Evolutionary conservation across 768 basidiomycete genomes (phyloP).

Genomic region (Solioccasus polychromus): DNA sequence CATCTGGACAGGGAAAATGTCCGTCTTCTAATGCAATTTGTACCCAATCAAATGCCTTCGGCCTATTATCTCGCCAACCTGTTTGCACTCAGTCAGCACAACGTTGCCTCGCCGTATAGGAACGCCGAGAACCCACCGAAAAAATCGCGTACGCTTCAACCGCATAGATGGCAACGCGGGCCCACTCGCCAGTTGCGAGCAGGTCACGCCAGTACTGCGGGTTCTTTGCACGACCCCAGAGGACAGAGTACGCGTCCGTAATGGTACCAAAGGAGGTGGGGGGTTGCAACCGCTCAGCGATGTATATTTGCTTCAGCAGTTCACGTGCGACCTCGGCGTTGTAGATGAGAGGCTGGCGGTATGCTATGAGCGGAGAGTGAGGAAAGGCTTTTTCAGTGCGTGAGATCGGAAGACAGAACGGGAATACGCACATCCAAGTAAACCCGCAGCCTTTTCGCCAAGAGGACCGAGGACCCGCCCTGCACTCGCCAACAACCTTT

Average conservation of each 20-base stretch:
- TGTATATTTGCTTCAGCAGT: slow-evolving; percentile 70
- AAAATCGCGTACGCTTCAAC: slow-evolving; percentile 89
- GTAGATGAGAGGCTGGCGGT: slow-evolving; percentile 75
- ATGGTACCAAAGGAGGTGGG: slow-evolving; percentile 57
- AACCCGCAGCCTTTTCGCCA: slow-evolving; percentile 51
- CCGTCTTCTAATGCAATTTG: slow-evolving; percentile 53
- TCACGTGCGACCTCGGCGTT: slow-evolving; percentile 77
- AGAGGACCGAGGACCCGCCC: slow-evolving; percentile 47
- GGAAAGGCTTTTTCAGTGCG: neutral
- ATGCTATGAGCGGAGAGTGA: slow-evolving; percentile 40
- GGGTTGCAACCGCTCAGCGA: slow-evolving; percentile 58
- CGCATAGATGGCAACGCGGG: slow-evolving; percentile 68
- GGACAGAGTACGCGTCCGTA: slow-evolving; percentile 55
- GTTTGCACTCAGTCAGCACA: slow-evolving; percentile 2
- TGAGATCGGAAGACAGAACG: neutral
- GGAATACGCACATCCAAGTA: slow-evolving; percentile 51
- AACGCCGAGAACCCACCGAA: slow-evolving; percentile 53
- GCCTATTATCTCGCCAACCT: slow-evolving; percentile 89
- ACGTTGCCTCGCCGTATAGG: neutral
- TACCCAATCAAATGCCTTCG: slow-evolving; percentile 80
- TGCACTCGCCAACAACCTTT: slow-evolving; percentile 52
- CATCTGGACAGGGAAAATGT: too few species aligned
- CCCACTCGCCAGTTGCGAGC: slow-evolving; percentile 61
- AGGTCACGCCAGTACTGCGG: slow-evolving; percentile 60
- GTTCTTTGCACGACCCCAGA: slow-evolving; percentile 62